phyloP scores from a whole-genome alignment of 352 stramenopile genomes.

The Pythium graminicola region DNA sequence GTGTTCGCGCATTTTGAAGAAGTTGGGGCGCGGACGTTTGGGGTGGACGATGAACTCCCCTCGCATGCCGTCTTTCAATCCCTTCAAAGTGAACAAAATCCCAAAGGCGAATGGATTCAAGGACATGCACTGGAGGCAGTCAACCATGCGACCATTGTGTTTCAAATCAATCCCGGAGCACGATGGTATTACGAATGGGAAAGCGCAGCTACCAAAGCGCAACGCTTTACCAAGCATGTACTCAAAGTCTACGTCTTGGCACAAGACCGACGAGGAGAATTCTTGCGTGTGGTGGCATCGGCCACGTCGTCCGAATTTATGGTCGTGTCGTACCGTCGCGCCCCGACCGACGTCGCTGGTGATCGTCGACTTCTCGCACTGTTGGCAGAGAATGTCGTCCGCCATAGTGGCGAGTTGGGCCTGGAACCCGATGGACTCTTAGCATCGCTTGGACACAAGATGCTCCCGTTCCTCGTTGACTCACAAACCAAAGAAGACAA shows the following conservation, averaged over 20 bases:
- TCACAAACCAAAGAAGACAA: slow-evolving; percentile 10
- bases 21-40: slow-evolving; percentile 21
- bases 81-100: slow-evolving; percentile 53
- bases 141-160: slow-evolving; percentile 26
- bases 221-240: slow-evolving; percentile 57
- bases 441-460: slow-evolving; percentile 15
- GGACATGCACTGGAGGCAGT: slow-evolving; percentile 22
- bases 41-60: slow-evolving; percentile 18
- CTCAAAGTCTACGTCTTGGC: slow-evolving; percentile 52
- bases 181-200: slow-evolving; percentile 75
- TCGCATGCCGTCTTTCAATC: slow-evolving; percentile 24
- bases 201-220: slow-evolving; percentile 50
- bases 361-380: slow-evolving; percentile 33
- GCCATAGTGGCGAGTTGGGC: slow-evolving; percentile 12
- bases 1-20: slow-evolving; percentile 56
- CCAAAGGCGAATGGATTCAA: slow-evolving; percentile 62
- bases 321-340: slow-evolving; percentile 59
- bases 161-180: slow-evolving; percentile 46
- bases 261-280: not conserved
- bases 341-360: slow-evolving; percentile 33
- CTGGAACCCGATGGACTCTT: slow-evolving; percentile 13
- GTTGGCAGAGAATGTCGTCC: slow-evolving; percentile 18
- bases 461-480: slow-evolving; percentile 16
- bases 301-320: slow-evolving; percentile 48
- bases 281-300: slow-evolving; percentile 38